Base-by-base conservation (phyloP, 345 rosid species). In the Excoecaria cochinchinensis region DNA sequence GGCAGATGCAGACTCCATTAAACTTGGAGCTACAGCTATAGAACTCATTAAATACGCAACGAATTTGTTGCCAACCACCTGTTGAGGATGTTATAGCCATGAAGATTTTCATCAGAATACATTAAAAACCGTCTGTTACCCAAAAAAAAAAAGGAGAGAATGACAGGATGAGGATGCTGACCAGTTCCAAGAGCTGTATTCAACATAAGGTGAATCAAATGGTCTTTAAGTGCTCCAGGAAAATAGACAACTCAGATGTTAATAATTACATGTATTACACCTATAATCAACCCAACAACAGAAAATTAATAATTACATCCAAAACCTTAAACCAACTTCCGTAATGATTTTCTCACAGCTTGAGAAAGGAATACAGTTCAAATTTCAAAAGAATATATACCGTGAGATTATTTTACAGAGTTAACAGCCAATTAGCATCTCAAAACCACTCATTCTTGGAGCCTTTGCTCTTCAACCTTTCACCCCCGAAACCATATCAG, bases 301-400 rank as follows among this genome's bases (percentile, higher is more conserved):
- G 38, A 38, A 53, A 67, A 47, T 72, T 71, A 38, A 52, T 69
- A 74, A 71, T 77, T 75, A 77, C 71, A 79, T 17, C 44, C 44
- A 71, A 62, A 74, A 57, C 24, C 31, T 42, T 21, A 25, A 19
- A 16, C 57, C 24, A 17, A 38, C 8, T 8, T 24, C 21, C 11
- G 40, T 13, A 62, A 21, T 9, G 52, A 39, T 71, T 56, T 77
- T 80, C 74, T 55, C 72, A 74, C 68, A 17, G 48, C 38, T 82
- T 46, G 64, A 52, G 77, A 39, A 46, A 55, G 22, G 46, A 48
- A 12, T 40, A 51, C 57, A 76, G 19, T 76, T 68, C 81, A 67
- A 72, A 72, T 72, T 63, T 56, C 59, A 76, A 83, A 79, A 80
- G 84, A 81, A 80, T 85, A 87, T 83, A 73, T 82, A 82, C 87